phyloP scores from a whole-genome alignment of 345 rosid species.

The Eucalyptus brandiana region DNA sequence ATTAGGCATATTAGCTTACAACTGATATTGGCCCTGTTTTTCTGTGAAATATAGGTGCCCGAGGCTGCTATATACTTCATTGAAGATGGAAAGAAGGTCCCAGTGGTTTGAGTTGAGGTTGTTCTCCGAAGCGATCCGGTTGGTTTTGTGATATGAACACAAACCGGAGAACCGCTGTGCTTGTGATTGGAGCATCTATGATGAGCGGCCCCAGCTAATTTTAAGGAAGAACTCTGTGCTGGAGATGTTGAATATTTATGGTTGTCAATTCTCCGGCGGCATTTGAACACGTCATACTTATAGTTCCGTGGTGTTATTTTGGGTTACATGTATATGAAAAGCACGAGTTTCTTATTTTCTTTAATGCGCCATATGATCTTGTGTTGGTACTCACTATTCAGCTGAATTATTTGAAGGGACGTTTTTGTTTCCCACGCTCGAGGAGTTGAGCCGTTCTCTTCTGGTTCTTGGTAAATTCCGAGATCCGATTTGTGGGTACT shows the following conservation, averaged over 20 bases:
- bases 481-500: not conserved
- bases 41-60: slow-evolving; percentile 43
- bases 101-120: slow-evolving; percentile 38
- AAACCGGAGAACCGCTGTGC: not conserved
- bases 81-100: slow-evolving; percentile 88
- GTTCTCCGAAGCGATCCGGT: not conserved
- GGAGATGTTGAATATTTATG: not conserved
- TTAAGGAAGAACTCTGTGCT: not conserved
- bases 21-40: not conserved
- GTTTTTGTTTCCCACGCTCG: not conserved
- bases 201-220: not conserved
- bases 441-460: not conserved
- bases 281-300: not conserved
- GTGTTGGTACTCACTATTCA: not conserved
- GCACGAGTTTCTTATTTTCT: not conserved
- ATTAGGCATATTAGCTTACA: not conserved
- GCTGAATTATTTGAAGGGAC: not conserved
- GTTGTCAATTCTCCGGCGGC: not conserved
- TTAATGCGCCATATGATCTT: not conserved
- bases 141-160: not conserved
- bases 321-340: not conserved
- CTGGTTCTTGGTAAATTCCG: not conserved
- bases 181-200: not conserved
- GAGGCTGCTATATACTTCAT: slow-evolving; percentile 78
- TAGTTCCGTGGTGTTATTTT: not conserved